phyloP scores from a whole-genome alignment of 371 early-diverging fungal genomes.

The Circinella minor region DNA sequence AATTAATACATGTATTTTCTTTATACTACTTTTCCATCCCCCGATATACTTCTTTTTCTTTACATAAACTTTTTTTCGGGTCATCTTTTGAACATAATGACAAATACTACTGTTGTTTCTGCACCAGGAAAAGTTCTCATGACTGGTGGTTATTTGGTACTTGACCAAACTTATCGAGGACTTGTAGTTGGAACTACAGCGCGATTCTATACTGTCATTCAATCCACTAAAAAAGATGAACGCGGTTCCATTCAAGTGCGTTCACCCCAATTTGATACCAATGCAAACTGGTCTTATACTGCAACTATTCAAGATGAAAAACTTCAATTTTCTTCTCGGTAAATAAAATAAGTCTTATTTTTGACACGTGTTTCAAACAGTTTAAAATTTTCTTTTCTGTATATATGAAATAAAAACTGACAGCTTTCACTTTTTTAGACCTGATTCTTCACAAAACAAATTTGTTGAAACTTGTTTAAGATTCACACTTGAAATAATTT shows the following conservation, averaged over 20 bases:
- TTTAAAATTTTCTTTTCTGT: no score
- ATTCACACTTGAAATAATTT: slow-evolving; percentile 39
- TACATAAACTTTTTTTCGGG: no score
- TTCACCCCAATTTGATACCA: slow-evolving; percentile 72
- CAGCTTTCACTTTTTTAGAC: slow-evolving; percentile 9
- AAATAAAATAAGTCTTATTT: slow-evolving; percentile 3
- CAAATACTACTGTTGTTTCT: slow-evolving; percentile 58
- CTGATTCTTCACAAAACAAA: slow-evolving; percentile 29
- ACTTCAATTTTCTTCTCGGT: slow-evolving; percentile 28
- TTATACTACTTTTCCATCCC: no score
- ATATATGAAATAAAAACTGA: no score
- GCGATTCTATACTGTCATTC: slow-evolving; percentile 80
- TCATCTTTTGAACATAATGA: background rate
- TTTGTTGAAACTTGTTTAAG: slow-evolving; percentile 46
- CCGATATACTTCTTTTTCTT: no score
- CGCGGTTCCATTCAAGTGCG: slow-evolving; percentile 50
- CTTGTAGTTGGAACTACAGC: slow-evolving; percentile 85
- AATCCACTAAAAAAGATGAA: slow-evolving; percentile 15
- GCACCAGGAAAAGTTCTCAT: slow-evolving; percentile 96
- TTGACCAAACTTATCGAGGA: slow-evolving; percentile 81
- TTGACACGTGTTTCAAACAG: background rate
- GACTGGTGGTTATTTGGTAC: slow-evolving; percentile 94
- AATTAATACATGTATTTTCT: no score
- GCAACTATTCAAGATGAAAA: slow-evolving; percentile 26
- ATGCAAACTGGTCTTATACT: slow-evolving; percentile 69